phyloP scores from a whole-genome alignment of 1,284 basidiomycete species.

The Moesziomyces parantarcticus region DNA sequence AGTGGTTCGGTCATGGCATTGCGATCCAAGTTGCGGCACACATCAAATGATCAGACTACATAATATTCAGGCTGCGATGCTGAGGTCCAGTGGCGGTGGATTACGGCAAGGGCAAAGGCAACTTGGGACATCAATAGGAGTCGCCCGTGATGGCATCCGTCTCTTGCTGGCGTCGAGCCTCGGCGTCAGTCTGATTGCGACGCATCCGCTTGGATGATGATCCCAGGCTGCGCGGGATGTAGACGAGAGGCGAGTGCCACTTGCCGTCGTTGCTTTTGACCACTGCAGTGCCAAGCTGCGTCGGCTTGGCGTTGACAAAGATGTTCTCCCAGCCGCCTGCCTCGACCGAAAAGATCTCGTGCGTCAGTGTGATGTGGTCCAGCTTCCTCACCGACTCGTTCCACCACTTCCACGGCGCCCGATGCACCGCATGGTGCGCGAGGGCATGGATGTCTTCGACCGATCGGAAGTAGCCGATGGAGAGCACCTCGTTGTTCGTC shows the following conservation, averaged over 20 bases:
- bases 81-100: too few species aligned
- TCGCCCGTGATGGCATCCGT: constrained; percentile 16
- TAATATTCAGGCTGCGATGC: too few species aligned
- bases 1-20: too few species aligned
- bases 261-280: constrained; percentile 18
- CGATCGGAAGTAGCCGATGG: constrained; percentile 30
- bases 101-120: too few species aligned
- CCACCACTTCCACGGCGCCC: constrained; percentile 27
- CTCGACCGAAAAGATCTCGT: constrained; percentile 20
- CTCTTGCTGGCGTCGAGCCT: constrained; percentile 20
- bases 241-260: constrained; percentile 27
- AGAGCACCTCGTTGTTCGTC: constrained; percentile 19
- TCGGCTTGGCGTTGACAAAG: constrained; percentile 24
- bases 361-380: constrained; percentile 21
- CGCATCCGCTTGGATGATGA: constrained; percentile 23
- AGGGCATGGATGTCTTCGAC: constrained; percentile 29
- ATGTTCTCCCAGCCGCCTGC: constrained; percentile 30
- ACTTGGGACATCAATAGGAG: constrained; percentile 1
- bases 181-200: constrained; percentile 14
- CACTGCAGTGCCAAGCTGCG: constrained; percentile 20
- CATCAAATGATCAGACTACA: too few species aligned
- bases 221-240: constrained; percentile 7
- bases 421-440: constrained; percentile 26
- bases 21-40: too few species aligned
- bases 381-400: constrained; percentile 18